Evolutionary conservation across 2,329 filamentous ascomycete species (phyloP).

Genomic region (Phaeosphaeriaceae sp.): DNA sequence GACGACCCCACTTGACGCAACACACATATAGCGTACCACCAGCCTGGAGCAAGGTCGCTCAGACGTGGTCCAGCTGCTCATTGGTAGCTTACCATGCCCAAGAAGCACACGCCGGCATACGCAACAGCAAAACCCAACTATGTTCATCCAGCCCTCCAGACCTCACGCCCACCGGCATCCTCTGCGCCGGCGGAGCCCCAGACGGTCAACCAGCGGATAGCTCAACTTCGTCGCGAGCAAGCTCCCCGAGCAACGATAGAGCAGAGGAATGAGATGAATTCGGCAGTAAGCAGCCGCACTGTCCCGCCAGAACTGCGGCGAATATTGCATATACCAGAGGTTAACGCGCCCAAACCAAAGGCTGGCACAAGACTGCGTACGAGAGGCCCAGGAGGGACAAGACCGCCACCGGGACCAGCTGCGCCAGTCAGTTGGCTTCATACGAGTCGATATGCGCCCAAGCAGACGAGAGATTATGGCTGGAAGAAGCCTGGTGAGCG

Average conservation of each 20-base stretch:
- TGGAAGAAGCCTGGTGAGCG: conserved; percentile 11
- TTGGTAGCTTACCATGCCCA: conserved; percentile 50
- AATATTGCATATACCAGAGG: conserved; percentile 55
- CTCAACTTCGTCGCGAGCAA: conserved; percentile 55
- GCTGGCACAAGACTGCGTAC: conserved; percentile 41
- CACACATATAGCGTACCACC: conserved; percentile 9
- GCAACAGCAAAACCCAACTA: conserved; percentile 50
- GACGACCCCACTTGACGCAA: conserved; percentile 11
- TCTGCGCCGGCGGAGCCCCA: conserved; percentile 30
- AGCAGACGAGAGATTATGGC: conserved; percentile 14
- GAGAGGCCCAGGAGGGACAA: conserved; percentile 29
- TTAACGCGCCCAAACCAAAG: conserved; percentile 55
- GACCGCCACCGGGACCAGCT: conserved; percentile 52
- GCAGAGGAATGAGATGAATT: conserved; percentile 51
- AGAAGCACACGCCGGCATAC: conserved; percentile 54
- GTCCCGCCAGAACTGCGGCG: conserved; percentile 54
- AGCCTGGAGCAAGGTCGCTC: background rate
- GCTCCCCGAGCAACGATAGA: conserved; percentile 47
- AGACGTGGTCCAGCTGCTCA: background rate
- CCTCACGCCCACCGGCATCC: conserved; percentile 32
- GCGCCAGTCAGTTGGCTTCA: conserved; percentile 56
- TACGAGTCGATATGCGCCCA: conserved; percentile 39
- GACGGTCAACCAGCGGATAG: conserved; percentile 57
- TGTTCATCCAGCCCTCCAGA: conserved; percentile 46
- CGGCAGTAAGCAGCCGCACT: conserved; percentile 50